Conservation (phyloP, 164 flowering plant species). For the Cinnamomum chago region DNA sequence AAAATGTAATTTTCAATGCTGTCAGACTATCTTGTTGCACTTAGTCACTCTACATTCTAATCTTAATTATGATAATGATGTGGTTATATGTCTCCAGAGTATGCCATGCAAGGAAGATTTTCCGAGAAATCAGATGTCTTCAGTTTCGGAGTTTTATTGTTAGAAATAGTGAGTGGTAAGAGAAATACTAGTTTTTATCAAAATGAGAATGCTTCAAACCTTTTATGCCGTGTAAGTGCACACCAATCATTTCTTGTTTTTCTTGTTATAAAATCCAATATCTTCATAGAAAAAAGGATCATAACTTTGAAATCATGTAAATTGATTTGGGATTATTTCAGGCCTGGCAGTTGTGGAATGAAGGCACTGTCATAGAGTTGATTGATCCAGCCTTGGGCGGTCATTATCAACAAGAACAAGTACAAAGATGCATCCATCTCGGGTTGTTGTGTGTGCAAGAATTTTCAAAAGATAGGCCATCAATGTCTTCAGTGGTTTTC, state of each 20-base stretch:
- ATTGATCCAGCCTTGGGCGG: neutral
- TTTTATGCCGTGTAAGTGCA: slow-evolving; percentile 2
- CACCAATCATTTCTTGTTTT: neutral
- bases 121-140: slow-evolving; percentile 14
- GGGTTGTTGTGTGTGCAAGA: slow-evolving; percentile 17
- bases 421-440: slow-evolving; percentile 10
- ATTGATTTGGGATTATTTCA: neutral
- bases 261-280: neutral
- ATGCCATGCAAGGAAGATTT: slow-evolving; percentile 11
- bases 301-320: neutral
- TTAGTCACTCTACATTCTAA: neutral
- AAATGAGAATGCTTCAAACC: neutral
- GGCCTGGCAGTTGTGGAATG: slow-evolving; percentile 17
- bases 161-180: slow-evolving; percentile 16
- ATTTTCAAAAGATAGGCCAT: slow-evolving; percentile 9
- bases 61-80: neutral
- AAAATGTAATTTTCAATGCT: neutral
- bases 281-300: neutral
- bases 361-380: slow-evolving; percentile 5
- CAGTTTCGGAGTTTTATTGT: slow-evolving; percentile 11
- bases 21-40: neutral
- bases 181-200: slow-evolving; percentile 25
- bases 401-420: neutral
- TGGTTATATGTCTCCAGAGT: slow-evolving; percentile 16
- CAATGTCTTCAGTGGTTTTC: slow-evolving; percentile 7